Conservation (phyloP, 257 asterid genomes). For the Solanum neorickii region DNA sequence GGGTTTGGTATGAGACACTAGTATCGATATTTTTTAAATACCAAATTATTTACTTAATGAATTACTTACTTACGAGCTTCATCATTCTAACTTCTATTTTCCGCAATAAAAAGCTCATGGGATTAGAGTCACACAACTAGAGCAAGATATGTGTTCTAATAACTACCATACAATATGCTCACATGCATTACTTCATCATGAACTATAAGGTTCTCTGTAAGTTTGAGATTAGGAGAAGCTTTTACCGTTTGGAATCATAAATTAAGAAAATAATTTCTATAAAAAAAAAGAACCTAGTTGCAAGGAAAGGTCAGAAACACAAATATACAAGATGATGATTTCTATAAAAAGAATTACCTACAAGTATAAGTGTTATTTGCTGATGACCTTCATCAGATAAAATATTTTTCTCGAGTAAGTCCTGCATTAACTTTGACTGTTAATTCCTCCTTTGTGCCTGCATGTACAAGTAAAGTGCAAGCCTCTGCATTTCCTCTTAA, state of each 20-base stretch:
- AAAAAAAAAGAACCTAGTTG: not conserved
- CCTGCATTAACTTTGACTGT: too few relatives aligned
- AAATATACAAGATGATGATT: not conserved
- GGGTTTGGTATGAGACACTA: too few relatives aligned
- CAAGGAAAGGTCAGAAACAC: not conserved
- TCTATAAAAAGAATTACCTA: slow-evolving; percentile 41
- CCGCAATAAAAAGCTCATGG: not conserved
- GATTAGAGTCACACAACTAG: not conserved
- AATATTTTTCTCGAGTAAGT: slow-evolving; percentile 60
- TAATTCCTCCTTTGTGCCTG: too few relatives aligned
- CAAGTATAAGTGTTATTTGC: slow-evolving; percentile 68
- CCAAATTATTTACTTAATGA: too few relatives aligned
- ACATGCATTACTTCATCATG: not conserved
- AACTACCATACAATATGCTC: not conserved
- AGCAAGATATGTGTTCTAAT: not conserved
- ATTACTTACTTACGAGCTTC: not conserved
- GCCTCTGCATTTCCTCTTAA: not conserved
- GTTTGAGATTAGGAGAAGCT: not conserved
- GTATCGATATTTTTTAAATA: too few relatives aligned
- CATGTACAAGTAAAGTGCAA: too few relatives aligned
- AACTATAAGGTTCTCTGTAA: not conserved
- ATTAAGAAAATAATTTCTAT: not conserved
- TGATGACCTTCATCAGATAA: slow-evolving; percentile 96
- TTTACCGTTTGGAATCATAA: not conserved
- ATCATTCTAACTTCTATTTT: not conserved